A percentile compares a stretch with the other conserved stretches of the same genome.
Conservation (phyloP, 441 rosid genomes). For the Syzygium malaccense region DNA sequence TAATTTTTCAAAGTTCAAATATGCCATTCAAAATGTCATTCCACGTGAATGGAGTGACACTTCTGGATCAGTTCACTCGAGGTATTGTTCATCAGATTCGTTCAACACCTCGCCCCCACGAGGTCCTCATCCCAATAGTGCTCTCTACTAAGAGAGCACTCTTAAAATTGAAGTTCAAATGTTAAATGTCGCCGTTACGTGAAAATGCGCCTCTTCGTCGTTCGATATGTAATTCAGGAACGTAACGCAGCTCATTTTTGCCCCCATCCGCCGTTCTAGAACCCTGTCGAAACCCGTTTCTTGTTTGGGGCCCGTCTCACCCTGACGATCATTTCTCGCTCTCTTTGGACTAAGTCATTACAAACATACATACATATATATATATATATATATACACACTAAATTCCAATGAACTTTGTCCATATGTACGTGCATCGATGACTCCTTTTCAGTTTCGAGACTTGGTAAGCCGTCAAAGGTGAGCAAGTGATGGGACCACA, state of each 20-base stretch:
- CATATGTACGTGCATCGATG: background rate
- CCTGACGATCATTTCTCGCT: background rate
- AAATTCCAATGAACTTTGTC: background rate
- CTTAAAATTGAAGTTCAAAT: background rate
- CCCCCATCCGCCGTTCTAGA: background rate
- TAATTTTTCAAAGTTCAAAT: background rate
- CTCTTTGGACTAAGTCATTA: background rate
- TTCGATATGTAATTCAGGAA: too few species aligned
- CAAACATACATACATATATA: too few species aligned
- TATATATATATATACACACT: too few species aligned
- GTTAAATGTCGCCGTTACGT: background rate
- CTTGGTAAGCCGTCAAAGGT: background rate
- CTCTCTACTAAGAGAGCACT: accelerated
- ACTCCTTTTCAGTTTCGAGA: background rate
- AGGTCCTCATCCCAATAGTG: background rate
- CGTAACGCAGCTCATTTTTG: background rate
- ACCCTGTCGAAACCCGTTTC: background rate
- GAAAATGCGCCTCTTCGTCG: background rate
- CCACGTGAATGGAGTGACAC: background rate
- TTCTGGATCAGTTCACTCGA: accelerated
- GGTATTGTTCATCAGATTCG: accelerated
- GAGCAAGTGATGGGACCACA: background rate
- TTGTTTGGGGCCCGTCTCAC: background rate
- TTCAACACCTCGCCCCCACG: too few species aligned
- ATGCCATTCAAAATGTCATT: background rate